phyloP scores from a whole-genome alignment of 345 rosid genomes.

The Toxicodendron radicans region DNA sequence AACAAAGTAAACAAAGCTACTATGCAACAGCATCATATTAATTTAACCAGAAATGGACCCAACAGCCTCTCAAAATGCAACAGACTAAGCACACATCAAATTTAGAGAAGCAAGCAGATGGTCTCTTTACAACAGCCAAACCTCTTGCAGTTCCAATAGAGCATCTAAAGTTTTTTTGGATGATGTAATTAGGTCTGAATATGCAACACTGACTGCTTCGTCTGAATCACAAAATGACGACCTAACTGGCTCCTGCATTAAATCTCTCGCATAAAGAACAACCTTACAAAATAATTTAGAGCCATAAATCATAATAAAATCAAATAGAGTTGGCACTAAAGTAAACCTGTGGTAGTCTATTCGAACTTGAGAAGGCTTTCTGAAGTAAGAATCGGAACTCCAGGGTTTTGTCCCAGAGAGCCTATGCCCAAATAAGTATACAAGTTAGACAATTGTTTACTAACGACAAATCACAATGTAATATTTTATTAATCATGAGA shows the following conservation, averaged over 20 bases:
- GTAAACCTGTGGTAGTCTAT: slow-evolving; percentile 77
- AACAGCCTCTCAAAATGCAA: neutral
- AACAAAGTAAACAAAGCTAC: neutral
- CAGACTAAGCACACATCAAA: neutral
- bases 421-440: slow-evolving; percentile 37
- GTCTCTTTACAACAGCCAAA: slow-evolving; percentile 27
- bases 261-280: slow-evolving; percentile 10
- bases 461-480: neutral
- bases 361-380: slow-evolving; percentile 72
- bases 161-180: slow-evolving; percentile 77
- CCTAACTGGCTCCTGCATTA: slow-evolving; percentile 62
- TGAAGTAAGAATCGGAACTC: slow-evolving; percentile 88
- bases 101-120: neutral
- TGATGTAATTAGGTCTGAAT: slow-evolving; percentile 57
- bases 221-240: slow-evolving; percentile 60
- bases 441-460: slow-evolving; percentile 4
- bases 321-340: neutral
- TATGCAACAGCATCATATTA: neutral
- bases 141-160: slow-evolving; percentile 74
- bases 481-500: too few species aligned
- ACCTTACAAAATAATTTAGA: neutral
- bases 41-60: slow-evolving; percentile 1
- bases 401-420: slow-evolving; percentile 79
- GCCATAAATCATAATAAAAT: neutral
- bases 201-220: slow-evolving; percentile 54